These are phyloP conservation scores for Wallacemonas sp. DNA, from an alignment of 208 protist species.

Conservation along the genomic window DNA sequence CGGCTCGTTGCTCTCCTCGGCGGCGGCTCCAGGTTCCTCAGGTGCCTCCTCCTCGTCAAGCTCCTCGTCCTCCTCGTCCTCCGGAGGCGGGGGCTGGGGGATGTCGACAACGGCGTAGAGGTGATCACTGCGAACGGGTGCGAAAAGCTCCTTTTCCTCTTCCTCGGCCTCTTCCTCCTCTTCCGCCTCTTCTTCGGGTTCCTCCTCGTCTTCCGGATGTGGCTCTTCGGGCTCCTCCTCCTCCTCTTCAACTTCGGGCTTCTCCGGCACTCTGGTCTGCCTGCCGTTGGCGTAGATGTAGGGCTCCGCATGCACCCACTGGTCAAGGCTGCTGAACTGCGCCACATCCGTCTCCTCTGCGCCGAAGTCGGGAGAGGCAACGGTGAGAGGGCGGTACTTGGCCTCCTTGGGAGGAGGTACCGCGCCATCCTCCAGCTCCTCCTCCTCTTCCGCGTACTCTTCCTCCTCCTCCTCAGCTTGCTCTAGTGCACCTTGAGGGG, in stretches of 20 bases:
- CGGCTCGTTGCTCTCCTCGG: constrained; percentile 70
- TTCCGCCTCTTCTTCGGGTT: constrained; percentile 52
- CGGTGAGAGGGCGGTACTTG: constrained; percentile 78
- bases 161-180: constrained; percentile 75
- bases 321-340: constrained; percentile 61
- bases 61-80: constrained; percentile 80
- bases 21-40: constrained; percentile 18
- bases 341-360: constrained; percentile 79
- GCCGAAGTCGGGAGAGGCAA: constrained; percentile 56
- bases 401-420: constrained; percentile 70
- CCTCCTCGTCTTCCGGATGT: constrained; percentile 52
- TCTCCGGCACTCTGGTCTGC: constrained; percentile 88
- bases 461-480: constrained; percentile 79
- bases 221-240: constrained; percentile 56
- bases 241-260: constrained; percentile 74
- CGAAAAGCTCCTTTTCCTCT: constrained; percentile 86
- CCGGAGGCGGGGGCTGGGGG: constrained; percentile 77
- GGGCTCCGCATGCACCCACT: constrained; percentile 87
- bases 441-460: constrained; percentile 85
- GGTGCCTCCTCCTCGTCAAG: constrained; percentile 50
- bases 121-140: constrained; percentile 70
- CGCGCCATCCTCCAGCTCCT: constrained; percentile 63
- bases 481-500: constrained; percentile 84
- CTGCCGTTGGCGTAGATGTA: constrained; percentile 89
- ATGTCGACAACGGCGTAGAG: constrained; percentile 85